phyloP scores from a whole-genome alignment of 2,329 filamentous ascomycete genomes.

The Akanthomyces uredinophilus region DNA sequence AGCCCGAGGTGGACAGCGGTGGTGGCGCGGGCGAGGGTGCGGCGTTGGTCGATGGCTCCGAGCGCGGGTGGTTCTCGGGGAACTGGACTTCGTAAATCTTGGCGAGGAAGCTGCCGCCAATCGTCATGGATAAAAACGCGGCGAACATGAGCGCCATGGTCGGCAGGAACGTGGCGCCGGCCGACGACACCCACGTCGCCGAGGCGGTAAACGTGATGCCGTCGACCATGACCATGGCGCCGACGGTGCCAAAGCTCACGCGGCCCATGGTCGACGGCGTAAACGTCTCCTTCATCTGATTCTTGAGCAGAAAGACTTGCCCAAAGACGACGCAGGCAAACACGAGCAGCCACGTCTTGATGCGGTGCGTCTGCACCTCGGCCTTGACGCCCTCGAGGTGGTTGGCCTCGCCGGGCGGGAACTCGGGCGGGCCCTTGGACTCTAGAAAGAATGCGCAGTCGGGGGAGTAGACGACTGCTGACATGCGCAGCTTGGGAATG shows the following conservation, averaged over 20 bases:
- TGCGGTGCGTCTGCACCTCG: slow-evolving; percentile 51
- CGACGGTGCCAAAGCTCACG: slow-evolving; percentile 59
- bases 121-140: slow-evolving; percentile 51
- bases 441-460: slow-evolving; percentile 64
- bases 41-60: slow-evolving; percentile 30
- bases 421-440: slow-evolving; percentile 57
- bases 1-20: slow-evolving; percentile 17
- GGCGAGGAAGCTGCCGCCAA: slow-evolving; percentile 53
- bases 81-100: slow-evolving; percentile 57
- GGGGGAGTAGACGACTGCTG: slow-evolving; percentile 60
- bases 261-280: slow-evolving; percentile 64
- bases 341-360: slow-evolving; percentile 55
- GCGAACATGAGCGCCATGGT: slow-evolving; percentile 48
- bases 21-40: slow-evolving; percentile 22
- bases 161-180: slow-evolving; percentile 51
- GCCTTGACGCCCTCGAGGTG: slow-evolving; percentile 58
- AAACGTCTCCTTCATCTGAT: slow-evolving; percentile 60
- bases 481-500: slow-evolving; percentile 56
- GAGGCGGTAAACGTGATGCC: slow-evolving; percentile 54
- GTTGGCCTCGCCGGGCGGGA: slow-evolving; percentile 43
- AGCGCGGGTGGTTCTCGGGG: slow-evolving; percentile 49
- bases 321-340: slow-evolving; percentile 52
- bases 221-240: slow-evolving; percentile 59
- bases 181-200: slow-evolving; percentile 51
- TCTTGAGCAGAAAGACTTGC: slow-evolving; percentile 58